Conservation (phyloP, 169 alveolate species). For the Plasmodium gaboni region DNA sequence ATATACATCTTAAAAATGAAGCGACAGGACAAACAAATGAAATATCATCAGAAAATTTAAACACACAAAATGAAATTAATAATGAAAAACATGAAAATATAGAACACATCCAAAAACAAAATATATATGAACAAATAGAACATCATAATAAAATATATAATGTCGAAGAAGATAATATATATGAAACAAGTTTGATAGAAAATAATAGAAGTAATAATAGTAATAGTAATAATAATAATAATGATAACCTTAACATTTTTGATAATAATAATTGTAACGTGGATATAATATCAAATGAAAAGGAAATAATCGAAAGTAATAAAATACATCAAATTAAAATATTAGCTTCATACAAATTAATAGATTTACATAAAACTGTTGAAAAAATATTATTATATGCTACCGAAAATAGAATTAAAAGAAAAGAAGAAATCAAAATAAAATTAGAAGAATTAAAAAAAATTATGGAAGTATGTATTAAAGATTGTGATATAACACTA, state of each 20-base stretch:
- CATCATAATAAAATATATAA: not conserved
- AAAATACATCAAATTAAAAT: constrained; percentile 66
- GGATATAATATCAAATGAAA: constrained; percentile 12
- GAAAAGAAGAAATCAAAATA: constrained; percentile 40
- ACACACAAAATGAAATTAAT: not conserved
- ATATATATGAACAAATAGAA: not conserved
- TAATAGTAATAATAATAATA: not conserved
- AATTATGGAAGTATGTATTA: constrained; percentile 60
- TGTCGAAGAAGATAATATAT: not conserved
- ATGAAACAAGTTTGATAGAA: not conserved
- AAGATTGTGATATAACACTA: constrained; percentile 68
- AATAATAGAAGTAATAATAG: not conserved
- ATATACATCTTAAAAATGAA: not conserved
- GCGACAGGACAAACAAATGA: not conserved
- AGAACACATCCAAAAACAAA: not conserved
- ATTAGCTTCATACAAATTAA: constrained; percentile 33
- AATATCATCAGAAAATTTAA: not conserved
- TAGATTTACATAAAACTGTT: constrained; percentile 52
- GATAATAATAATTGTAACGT: not conserved
- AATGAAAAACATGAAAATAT: not conserved
- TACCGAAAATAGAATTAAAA: constrained; percentile 31
- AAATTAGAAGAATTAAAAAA: constrained; percentile 60
- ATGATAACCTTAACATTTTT: too few species aligned
- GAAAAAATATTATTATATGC: constrained; percentile 24
- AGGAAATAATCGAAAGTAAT: constrained; percentile 41